Evolutionary conservation across 2,329 filamentous ascomycete genomes (phyloP).

Genomic region (Aspergillus brunneoviolaceus): DNA sequence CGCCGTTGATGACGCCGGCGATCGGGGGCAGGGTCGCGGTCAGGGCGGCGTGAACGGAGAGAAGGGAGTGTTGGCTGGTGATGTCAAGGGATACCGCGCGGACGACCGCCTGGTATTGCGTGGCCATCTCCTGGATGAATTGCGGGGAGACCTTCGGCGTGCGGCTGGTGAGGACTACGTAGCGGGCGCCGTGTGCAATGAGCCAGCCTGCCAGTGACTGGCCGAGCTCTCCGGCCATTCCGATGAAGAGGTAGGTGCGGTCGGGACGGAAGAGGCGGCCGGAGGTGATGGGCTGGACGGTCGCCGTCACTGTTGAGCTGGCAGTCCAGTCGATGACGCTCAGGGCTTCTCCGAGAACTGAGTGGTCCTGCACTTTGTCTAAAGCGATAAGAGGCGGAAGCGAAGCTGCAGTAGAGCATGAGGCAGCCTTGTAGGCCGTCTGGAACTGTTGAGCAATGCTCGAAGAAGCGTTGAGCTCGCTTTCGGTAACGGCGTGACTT

Average conservation of each 20-base stretch:
- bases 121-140: conserved; percentile 7
- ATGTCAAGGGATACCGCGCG: no score
- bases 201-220: conserved; percentile 27
- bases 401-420: no score
- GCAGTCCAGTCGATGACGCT: not conserved
- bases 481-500: no score
- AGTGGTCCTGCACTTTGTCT: not conserved
- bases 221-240: conserved; percentile 27
- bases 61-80: no score
- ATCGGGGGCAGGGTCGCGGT: conserved; percentile 9
- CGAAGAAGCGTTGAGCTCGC: no score
- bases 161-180: conserved; percentile 27
- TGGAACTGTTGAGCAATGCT: no score
- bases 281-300: not conserved
- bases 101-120: no score
- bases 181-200: conserved; percentile 23
- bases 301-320: not conserved
- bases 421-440: no score
- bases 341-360: no score
- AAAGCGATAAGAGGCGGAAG: no score
- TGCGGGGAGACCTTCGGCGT: conserved; percentile 18
- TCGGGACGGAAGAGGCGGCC: conserved; percentile 1
- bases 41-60: not conserved
- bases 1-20: conserved; percentile 13
- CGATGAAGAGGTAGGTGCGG: conserved; percentile 29